Evolutionary conservation across 2,329 filamentous ascomycete genomes (phyloP), one percentile per base, ranked within the genome.

Genomic region (Trichoderma aggressivum): DNA sequence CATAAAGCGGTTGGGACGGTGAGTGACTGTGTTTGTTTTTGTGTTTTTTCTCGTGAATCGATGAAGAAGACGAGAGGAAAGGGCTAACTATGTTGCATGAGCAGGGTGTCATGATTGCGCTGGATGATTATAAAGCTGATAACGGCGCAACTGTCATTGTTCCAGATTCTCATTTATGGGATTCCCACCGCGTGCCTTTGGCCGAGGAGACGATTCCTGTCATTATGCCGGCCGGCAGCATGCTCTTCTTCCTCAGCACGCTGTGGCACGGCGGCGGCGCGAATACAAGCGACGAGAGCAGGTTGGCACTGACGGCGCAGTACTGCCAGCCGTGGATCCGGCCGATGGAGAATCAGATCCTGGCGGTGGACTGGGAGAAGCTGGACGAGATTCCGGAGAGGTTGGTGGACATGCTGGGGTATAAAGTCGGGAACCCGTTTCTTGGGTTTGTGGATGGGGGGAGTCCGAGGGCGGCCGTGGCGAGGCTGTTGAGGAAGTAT

Each of bases 291-390:
- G 65, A 74, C 28, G 72, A 67, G 34, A 75, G 75, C n/a, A 75
- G 81, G 28, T 72, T 77, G 47, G 80, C 80, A 56, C 74, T 80
- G 56, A 83, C 81, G 16, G 78, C 81, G n/a, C 81, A 82, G 74
- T 82, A 81, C 74, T 82, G 80, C 71, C 80, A 82, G 73, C 80
- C 81, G 6, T 85, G 78, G 78, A 77, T 81, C 28, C 73, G 80
- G n/a, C 76, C 78, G n/a, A 76, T 75, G 62, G 81, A 82, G 73
- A 82, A 82, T 63, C 78, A 80, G 74, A 78, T 78, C 7, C 73
- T 82, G 7, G 78, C 79, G 14, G 77, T 81, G 66, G 79, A 80
- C 14, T 77, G 72, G 72, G 74, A 75, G 7, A 75, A 74, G 65
- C 34, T 76, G 24, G 71, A 71, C 16, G 70, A 71, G 1, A 75